phyloP scores from a whole-genome alignment of 2,329 filamentous ascomycete species.

The Dendrostoma leiphaemia region DNA sequence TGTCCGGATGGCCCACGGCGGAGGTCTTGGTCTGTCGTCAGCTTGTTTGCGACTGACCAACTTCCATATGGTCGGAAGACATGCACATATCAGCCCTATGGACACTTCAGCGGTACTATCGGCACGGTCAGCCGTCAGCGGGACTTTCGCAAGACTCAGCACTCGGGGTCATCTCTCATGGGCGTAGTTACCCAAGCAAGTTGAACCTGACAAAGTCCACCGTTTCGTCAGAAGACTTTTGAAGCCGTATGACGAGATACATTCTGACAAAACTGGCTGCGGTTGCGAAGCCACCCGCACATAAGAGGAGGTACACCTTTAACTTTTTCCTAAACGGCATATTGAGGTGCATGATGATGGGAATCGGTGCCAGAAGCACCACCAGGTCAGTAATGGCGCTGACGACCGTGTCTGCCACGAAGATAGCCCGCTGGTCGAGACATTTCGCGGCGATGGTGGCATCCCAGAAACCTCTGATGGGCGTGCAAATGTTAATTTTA shows the following conservation, averaged over 20 bases:
- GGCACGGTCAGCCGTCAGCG: background rate
- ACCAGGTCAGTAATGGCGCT: slow-evolving; percentile 6
- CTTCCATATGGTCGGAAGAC: slow-evolving; percentile 2
- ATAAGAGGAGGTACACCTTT: slow-evolving; percentile 4
- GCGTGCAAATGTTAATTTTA: slow-evolving; percentile 7
- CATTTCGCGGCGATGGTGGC: background rate
- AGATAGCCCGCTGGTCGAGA: slow-evolving; percentile 5
- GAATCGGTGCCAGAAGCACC: slow-evolving; percentile 5
- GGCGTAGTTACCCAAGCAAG: slow-evolving; percentile 4
- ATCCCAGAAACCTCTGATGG: slow-evolving; percentile 11
- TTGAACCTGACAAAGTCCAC: slow-evolving; percentile 16
- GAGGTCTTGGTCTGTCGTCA: no score
- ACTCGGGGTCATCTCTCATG: background rate
- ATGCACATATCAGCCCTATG: slow-evolving; percentile 9
- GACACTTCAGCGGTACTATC: slow-evolving; percentile 6
- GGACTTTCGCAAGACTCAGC: no score
- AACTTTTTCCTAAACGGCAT: slow-evolving; percentile 3
- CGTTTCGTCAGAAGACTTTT: slow-evolving; percentile 2
- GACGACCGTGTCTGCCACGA: slow-evolving; percentile 8
- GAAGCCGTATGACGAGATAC: slow-evolving; percentile 12
- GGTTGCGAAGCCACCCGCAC: slow-evolving; percentile 6
- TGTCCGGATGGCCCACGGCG: no score
- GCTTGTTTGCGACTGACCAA: no score
- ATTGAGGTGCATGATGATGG: background rate
- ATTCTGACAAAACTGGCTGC: slow-evolving; percentile 7